phyloP scores from a whole-genome alignment of 768 basidiomycete species.

The Lentinula raphanica region DNA sequence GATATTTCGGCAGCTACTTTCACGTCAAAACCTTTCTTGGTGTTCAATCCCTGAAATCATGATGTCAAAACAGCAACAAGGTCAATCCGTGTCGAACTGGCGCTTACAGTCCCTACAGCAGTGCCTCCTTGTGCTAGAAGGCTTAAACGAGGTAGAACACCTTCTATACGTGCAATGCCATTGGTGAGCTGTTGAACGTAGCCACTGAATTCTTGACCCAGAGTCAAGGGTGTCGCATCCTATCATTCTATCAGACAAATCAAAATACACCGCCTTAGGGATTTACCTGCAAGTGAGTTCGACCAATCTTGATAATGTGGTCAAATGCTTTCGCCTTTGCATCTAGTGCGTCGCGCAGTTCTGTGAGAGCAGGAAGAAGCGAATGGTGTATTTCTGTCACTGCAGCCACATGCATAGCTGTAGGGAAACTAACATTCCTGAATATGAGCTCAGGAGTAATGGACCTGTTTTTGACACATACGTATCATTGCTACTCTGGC shows the following conservation, averaged over 20 bases:
- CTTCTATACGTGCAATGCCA: slow-evolving; percentile 81
- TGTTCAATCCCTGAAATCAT: slow-evolving; percentile 80
- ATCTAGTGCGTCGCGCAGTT: slow-evolving; percentile 79
- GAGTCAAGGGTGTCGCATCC: slow-evolving; percentile 96
- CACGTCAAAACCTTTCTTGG: slow-evolving; percentile 92
- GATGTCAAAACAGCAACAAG: not conserved
- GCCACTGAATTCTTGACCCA: slow-evolving; percentile 98
- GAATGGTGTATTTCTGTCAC: slow-evolving; percentile 79
- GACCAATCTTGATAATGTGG: slow-evolving; percentile 95
- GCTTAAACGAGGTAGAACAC: slow-evolving; percentile 78
- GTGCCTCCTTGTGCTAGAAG: slow-evolving; percentile 96
- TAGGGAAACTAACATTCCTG: slow-evolving; percentile 72
- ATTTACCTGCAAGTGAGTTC: slow-evolving; percentile 84
- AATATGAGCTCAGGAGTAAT: not conserved
- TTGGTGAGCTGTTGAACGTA: slow-evolving; percentile 94
- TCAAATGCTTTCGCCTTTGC: slow-evolving; percentile 81
- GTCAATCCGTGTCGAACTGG: not conserved
- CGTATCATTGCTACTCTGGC: slow-evolving; percentile 98
- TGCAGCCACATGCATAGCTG: slow-evolving; percentile 97
- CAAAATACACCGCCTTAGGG: not conserved
- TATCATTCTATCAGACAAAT: slow-evolving; percentile 24
- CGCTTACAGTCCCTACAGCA: slow-evolving; percentile 94
- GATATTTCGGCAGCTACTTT: slow-evolving; percentile 91
- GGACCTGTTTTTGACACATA: slow-evolving; percentile 32
- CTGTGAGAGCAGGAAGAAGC: slow-evolving; percentile 80